phyloP scores from a whole-genome alignment of 306 rosid species.

The Vigna radiata region DNA sequence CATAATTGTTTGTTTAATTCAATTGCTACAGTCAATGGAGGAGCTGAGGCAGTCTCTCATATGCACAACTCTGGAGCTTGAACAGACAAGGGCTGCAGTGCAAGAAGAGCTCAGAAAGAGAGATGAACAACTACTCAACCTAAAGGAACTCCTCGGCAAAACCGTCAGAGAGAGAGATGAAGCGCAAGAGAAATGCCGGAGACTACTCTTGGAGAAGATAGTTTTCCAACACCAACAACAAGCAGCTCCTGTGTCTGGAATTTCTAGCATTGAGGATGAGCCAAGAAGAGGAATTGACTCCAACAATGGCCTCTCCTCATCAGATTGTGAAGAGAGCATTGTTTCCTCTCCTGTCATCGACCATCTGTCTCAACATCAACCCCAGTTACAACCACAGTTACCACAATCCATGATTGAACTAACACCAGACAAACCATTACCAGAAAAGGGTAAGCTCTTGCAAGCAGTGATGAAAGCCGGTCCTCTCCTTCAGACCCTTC shows the following conservation, averaged over 20 bases:
- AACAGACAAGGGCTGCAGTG: slow-evolving; percentile 70
- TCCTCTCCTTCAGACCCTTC: slow-evolving; percentile 86
- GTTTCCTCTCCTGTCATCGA: slow-evolving; percentile 87
- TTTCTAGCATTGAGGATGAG: slow-evolving; percentile 96
- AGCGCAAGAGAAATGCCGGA: slow-evolving; percentile 73
- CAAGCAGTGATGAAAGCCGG: slow-evolving; percentile 99
- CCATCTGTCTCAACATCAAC: slow-evolving; percentile 53
- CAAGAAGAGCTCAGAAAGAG: slow-evolving; percentile 87
- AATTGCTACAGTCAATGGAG: slow-evolving; percentile 68
- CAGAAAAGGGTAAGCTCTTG: slow-evolving; percentile 94
- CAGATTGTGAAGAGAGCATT: slow-evolving; percentile 99
- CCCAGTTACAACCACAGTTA: slow-evolving; percentile 41
- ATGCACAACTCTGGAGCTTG: slow-evolving; percentile 77
- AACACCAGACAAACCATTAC: slow-evolving; percentile 71
- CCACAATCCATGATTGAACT: slow-evolving; percentile 54
- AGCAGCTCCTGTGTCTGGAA: slow-evolving; percentile 77
- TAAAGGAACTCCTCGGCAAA: slow-evolving; percentile 71
- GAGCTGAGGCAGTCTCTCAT: slow-evolving; percentile 75
- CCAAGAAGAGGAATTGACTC: slow-evolving; percentile 80
- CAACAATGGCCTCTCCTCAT: slow-evolving; percentile 77
- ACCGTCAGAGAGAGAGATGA: slow-evolving; percentile 85
- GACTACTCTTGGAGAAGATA: slow-evolving; percentile 66
- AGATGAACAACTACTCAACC: slow-evolving; percentile 72
- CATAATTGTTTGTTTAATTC: slow-evolving; percentile 5
- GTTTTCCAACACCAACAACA: slow-evolving; percentile 59